Conservation (phyloP, 257 asterid species). For the Cordia subcordata region DNA sequence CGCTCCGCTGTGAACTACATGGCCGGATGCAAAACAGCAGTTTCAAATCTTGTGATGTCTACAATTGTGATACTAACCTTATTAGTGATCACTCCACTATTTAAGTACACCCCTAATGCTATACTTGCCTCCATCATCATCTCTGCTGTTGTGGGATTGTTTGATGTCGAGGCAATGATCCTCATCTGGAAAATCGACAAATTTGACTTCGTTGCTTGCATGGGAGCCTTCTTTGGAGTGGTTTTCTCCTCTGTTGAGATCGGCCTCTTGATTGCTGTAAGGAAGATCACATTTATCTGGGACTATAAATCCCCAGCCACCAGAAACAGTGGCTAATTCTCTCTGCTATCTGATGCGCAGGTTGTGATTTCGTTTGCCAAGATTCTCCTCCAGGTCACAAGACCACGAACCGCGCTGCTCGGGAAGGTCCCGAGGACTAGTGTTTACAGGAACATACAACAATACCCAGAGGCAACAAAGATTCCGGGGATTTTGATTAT, state of each 20-base stretch:
- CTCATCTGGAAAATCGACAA: constrained; percentile 40
- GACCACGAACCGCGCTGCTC: constrained; percentile 28
- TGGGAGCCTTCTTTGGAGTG: constrained; percentile 42
- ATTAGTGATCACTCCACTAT: constrained; percentile 26
- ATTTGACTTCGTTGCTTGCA: constrained; percentile 35
- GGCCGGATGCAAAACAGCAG: constrained; percentile 72
- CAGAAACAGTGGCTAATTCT: too few relatives aligned
- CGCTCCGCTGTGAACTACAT: constrained; percentile 67
- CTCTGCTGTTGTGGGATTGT: constrained; percentile 40
- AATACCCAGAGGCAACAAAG: constrained; percentile 31
- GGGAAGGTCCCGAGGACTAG: constrained; percentile 40
- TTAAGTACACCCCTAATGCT: constrained; percentile 36
- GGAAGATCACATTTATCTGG: neutral
- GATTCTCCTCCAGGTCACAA: constrained; percentile 25
- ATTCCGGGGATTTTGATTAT: constrained; percentile 32
- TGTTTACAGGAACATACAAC: constrained; percentile 25
- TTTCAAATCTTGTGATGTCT: constrained; percentile 60
- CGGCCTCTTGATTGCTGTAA: constrained; percentile 42
- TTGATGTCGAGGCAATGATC: constrained; percentile 29
- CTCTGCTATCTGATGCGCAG: constrained; percentile 18
- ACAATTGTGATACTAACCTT: constrained; percentile 30
- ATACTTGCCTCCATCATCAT: constrained; percentile 37
- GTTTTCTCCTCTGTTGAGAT: constrained; percentile 36
- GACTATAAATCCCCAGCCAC: too few relatives aligned
- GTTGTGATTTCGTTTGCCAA: constrained; percentile 35